A percentile compares a stretch with the other conserved stretches of the same genome.
Evolutionary conservation across 2,329 filamentous ascomycete species (phyloP).

Genomic region (Helicocarpus griseus): DNA sequence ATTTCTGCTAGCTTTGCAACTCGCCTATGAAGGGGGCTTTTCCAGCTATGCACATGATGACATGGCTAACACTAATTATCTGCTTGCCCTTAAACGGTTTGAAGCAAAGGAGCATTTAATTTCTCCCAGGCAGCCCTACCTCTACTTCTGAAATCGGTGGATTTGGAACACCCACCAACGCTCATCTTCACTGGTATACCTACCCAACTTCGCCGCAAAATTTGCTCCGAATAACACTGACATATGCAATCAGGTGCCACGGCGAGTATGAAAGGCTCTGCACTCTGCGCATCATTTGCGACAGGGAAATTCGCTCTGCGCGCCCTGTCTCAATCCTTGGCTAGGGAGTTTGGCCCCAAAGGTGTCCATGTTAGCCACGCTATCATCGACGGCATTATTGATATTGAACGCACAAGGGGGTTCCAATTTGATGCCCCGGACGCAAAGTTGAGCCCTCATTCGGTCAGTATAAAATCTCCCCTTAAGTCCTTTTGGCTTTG

Average conservation of each 20-base stretch:
- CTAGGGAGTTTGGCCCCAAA: conserved; percentile 73
- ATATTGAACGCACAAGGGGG: conserved; percentile 61
- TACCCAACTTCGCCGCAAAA: not conserved
- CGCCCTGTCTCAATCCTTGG: conserved; percentile 63
- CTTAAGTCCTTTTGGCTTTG: not conserved
- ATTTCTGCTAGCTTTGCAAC: not conserved
- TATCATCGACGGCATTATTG: conserved; percentile 77
- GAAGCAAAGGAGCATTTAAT: conserved; percentile 54
- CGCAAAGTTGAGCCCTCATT: conserved; percentile 64
- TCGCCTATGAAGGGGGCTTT: not conserved
- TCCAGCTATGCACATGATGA: not conserved
- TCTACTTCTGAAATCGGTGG: conserved; percentile 52
- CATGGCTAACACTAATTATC: not conserved
- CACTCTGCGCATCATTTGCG: conserved; percentile 61
- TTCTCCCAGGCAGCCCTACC: conserved; percentile 67
- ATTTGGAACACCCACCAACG: conserved; percentile 57
- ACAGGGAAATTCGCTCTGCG: conserved; percentile 71
- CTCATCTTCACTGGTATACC: conserved; percentile 59
- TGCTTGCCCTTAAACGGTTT: not conserved
- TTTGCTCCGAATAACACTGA: not conserved
- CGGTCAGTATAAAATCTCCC: conserved; percentile 43
- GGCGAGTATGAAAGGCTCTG: conserved; percentile 63
- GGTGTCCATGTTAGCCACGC: conserved; percentile 77
- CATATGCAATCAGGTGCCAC: conserved; percentile 55
- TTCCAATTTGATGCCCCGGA: conserved; percentile 48